Conservation (phyloP, 1,139 yeast genomes). For the Pichia inconspicua region DNA sequence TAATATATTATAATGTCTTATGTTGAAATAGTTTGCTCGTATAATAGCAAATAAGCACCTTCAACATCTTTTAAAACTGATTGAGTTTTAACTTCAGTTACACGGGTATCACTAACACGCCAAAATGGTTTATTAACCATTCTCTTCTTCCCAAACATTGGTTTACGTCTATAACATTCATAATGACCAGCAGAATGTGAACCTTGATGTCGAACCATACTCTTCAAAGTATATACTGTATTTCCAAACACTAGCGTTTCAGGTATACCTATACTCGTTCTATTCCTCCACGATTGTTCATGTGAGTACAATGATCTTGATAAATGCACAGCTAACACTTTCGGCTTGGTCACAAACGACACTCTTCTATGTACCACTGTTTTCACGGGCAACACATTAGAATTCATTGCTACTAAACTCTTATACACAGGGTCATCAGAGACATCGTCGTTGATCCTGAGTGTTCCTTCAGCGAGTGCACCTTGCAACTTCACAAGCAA, state of each 20-base stretch:
- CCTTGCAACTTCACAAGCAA: conserved; percentile 13
- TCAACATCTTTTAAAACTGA: conserved; percentile 62
- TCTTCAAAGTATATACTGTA: conserved; percentile 48
- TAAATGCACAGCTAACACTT: conserved; percentile 64
- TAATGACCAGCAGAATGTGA: conserved; percentile 88
- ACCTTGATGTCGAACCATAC: conserved; percentile 80
- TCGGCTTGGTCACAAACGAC: conserved; percentile 58
- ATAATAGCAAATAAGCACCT: conserved; percentile 77
- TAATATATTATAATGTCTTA: not conserved
- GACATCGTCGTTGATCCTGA: conserved; percentile 59
- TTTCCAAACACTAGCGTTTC: conserved; percentile 41
- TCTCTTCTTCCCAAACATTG: conserved; percentile 32
- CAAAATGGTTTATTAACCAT: conserved; percentile 58
- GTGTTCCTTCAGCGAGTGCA: conserved; percentile 17
- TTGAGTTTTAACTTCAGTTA: conserved; percentile 52
- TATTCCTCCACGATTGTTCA: conserved; percentile 63
- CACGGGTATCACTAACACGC: conserved; percentile 74
- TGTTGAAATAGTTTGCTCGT: conserved; percentile 35
- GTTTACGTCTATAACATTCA: conserved; percentile 69
- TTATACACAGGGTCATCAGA: conserved; percentile 31
- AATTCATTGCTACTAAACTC: conserved; percentile 38
- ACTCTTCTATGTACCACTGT: conserved; percentile 64
- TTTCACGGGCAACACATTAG: conserved; percentile 26
- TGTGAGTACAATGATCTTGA: conserved; percentile 76
- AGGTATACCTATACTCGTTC: conserved; percentile 64